Base-by-base conservation (phyloP, 495 filamentous ascomycete genomes). In the Acidomyces sp. region DNA sequence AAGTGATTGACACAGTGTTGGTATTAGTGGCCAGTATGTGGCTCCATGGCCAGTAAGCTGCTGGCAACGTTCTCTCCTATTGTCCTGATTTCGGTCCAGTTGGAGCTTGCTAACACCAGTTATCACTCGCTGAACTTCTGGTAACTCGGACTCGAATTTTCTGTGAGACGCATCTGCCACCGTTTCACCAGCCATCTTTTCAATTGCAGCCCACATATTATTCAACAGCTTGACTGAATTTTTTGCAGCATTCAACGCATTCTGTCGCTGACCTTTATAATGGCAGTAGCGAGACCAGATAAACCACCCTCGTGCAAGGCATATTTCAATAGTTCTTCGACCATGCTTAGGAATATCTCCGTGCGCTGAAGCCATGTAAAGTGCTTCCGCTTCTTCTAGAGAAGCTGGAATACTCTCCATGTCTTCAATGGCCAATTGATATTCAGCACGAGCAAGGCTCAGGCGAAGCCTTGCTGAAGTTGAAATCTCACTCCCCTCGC, bases 11-110 rank as follows among this genome's bases (percentile, higher is more conserved):
- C 82, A 78, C 20, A 94, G 65, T 6, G 73, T 72, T 23, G 74
- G 69, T 26, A 92, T 74, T 5, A 94, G 63, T 15, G 71, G 64
- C 90, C 90, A 97, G 46, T 90, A 87, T 10, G 70, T 69, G 0
- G 85, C 74, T 2, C 81, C 79, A 12, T 67, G 66, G 13, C 62
- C 57, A 25, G 59, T 39, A 12, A 40, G 37, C 21, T 53, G 4
- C 10, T 6, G 12, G 2, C 28, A 13, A 10, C 20, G n/a, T 33
- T 39, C 3, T 26, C 16, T 19, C 21, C 30, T 24, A 6, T 11
- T 19, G n/a, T 5, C 41, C 33, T 35, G 40, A 0, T 27, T 26
- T 16, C 19, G 34, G 26, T 13, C 13, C 3, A 52, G 23, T n/a
- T 47, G 21, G n/a, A 52, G 43, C 34, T 52, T 46, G 21, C 44